Base-by-base conservation (phyloP, 305 asterid genomes). In the Fraxinus platypoda region DNA sequence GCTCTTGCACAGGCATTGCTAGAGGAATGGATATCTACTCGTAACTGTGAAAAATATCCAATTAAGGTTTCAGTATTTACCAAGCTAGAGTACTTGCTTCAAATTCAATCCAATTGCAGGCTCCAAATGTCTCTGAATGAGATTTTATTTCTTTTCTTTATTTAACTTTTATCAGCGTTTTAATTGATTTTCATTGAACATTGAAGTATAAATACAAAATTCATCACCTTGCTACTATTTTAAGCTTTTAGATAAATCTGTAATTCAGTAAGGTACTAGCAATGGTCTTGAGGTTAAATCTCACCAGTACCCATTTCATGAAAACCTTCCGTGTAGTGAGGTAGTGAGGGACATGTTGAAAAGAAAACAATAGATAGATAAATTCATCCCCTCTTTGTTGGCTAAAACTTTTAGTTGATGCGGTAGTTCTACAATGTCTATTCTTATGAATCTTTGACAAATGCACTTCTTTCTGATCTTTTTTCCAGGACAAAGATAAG, bases 11-110 rank as follows among this genome's bases (percentile, higher is more conserved):
- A 93, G 97, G 98, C 99, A 76, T 87, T 96, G 90, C 93, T 96
- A 57, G 99, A 96, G 91, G 99, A 96, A 91, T 94, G 98, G 98
- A 84, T 94, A 84, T 88, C 93, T 64, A 91, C 93, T 84, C 94
- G 92, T 70, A 85, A 87, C 87, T 88, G 86, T 75, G 95, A 91
- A 78, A 94, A 94, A 80, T 92, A 87, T 84, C 94, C 90, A 59
- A 82, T 93, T 84, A 93, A 94, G 98, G 98, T 96, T 82, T 74
- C 31, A 43, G 43, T 79, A 78, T 66, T 71, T 81, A 34, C 62
- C 74, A 28, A 15, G 33, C 78, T 77, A 57, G 78, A 83, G 41
- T 80, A 81, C 71, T 26, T 82, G 19, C 52, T 75, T 62, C 54
- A 23, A 64, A 64, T 64, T 21, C 28, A 28, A 41, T 49, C 80